A percentile compares a stretch with the other conserved stretches of the same genome.
phyloP scores from a whole-genome alignment of 441 rosid species.

The Flueggea neowawraea region DNA sequence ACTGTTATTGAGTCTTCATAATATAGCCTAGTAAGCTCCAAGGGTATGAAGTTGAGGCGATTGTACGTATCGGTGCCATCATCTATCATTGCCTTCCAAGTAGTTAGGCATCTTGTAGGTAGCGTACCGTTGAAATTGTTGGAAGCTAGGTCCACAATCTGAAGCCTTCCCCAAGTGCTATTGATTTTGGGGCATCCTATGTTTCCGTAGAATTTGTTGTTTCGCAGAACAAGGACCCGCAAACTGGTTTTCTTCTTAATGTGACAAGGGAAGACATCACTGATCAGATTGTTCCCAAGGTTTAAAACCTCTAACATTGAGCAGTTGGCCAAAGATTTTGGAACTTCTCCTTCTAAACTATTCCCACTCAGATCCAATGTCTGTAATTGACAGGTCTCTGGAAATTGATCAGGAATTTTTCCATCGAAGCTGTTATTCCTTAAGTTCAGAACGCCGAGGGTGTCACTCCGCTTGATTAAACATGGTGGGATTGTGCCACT shows the following conservation, averaged over 20 bases:
- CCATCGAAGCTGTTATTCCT: conserved; percentile 17
- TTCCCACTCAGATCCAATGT: conserved; percentile 31
- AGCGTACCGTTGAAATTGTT: conserved; percentile 3
- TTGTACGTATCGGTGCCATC: conserved; percentile 4
- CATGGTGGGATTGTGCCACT: conserved; percentile 27
- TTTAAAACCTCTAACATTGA: conserved; percentile 25
- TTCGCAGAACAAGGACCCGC: conserved; percentile 29
- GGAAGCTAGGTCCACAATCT: conserved; percentile 18
- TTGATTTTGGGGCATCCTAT: neutral
- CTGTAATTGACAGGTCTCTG: neutral
- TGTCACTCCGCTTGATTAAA: neutral
- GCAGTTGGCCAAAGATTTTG: conserved; percentile 28
- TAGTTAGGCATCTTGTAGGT: neutral
- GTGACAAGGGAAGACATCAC: conserved; percentile 27
- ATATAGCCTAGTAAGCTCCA: neutral
- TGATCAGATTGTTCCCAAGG: conserved; percentile 26
- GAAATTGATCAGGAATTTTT: conserved; percentile 2
- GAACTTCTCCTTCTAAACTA: too few relatives aligned
- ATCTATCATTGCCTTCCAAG: conserved; percentile 16
- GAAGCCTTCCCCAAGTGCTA: conserved; percentile 15
- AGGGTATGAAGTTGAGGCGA: neutral
- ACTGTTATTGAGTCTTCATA: conserved; percentile 46
- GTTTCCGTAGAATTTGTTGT: conserved; percentile 15
- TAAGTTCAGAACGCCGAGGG: conserved; percentile 20
- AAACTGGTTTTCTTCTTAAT: conserved; percentile 18